These are phyloP conservation scores for Exophiala calicioides DNA, from an alignment of 2,329 filamentous ascomycete species.

Conservation along the genomic window DNA sequence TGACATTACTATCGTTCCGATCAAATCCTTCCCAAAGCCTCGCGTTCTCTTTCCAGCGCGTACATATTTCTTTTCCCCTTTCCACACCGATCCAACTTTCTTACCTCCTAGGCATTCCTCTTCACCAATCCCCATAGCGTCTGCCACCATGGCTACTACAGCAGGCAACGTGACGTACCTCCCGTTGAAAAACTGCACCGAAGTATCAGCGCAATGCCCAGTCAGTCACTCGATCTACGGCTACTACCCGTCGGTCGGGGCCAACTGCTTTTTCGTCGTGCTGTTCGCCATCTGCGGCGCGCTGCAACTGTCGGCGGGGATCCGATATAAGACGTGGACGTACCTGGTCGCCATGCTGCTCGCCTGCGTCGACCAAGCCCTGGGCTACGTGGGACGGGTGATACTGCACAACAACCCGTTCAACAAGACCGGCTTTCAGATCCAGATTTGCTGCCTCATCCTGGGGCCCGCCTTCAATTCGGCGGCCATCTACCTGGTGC, in stretches of 20 bases:
- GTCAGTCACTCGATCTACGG: slow-evolving; percentile 53
- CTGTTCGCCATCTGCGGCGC: slow-evolving; percentile 54
- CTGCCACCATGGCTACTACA: slow-evolving; percentile 11
- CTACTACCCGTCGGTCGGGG: slow-evolving; percentile 54
- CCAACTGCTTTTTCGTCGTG: slow-evolving; percentile 54
- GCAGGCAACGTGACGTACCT: slow-evolving; percentile 15
- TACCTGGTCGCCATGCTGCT: slow-evolving; percentile 58
- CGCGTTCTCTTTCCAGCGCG: too few relatives aligned
- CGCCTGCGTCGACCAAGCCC: slow-evolving; percentile 53
- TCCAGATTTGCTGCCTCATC: slow-evolving; percentile 58
- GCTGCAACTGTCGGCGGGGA: slow-evolving; percentile 53
- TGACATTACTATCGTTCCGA: too few relatives aligned
- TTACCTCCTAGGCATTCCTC: too few relatives aligned
- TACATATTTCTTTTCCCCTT: too few relatives aligned
- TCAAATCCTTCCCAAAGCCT: too few relatives aligned
- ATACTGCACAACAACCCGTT: slow-evolving; percentile 57
- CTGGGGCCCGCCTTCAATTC: slow-evolving; percentile 59
- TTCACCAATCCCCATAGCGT: too few relatives aligned
- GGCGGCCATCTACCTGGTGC: slow-evolving; percentile 57
- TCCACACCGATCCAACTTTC: too few relatives aligned
- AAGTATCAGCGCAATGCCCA: slow-evolving; percentile 39
- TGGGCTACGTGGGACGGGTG: slow-evolving; percentile 60
- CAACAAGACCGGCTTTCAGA: slow-evolving; percentile 51
- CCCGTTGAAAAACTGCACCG: slow-evolving; percentile 31
- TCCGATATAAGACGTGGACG: slow-evolving; percentile 51